Evolutionary conservation across 768 basidiomycete species (phyloP).

Genomic region (Russula griseocarnosa): DNA sequence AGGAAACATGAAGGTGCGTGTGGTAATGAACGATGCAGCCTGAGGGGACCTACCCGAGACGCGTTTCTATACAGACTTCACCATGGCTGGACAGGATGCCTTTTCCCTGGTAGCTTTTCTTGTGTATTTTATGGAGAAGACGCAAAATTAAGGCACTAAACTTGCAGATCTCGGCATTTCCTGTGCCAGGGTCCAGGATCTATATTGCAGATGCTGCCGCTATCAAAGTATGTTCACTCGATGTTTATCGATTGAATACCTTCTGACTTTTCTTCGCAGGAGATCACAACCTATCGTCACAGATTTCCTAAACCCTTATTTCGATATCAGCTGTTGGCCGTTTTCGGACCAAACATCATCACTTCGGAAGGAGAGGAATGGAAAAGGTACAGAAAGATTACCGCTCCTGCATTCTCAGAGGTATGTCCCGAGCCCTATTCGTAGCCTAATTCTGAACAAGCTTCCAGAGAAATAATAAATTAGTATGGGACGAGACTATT

Average conservation of each 20-base stretch:
- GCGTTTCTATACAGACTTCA: constrained; percentile 7
- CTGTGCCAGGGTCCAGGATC: not conserved
- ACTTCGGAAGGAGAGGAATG: constrained; percentile 60
- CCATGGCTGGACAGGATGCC: constrained; percentile 15
- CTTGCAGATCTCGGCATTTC: constrained; percentile 6
- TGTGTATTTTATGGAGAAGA: too few species aligned
- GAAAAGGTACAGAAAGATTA: constrained; percentile 60
- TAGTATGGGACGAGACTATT: constrained; percentile 41
- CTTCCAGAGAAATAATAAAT: constrained; percentile 36
- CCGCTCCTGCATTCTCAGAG: constrained; percentile 61
- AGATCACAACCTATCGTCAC: constrained; percentile 45
- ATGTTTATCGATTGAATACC: not conserved
- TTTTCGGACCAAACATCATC: constrained; percentile 61
- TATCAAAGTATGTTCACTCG: constrained; percentile 15
- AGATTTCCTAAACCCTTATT: constrained; percentile 56
- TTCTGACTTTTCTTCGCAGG: constrained; percentile 35
- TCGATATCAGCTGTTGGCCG: constrained; percentile 43
- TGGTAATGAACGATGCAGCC: not conserved
- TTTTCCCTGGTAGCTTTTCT: not conserved
- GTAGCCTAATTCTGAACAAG: not conserved
- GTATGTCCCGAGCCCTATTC: constrained; percentile 32
- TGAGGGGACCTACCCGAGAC: not conserved
- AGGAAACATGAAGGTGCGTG: constrained; percentile 10
- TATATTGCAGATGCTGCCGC: constrained; percentile 21
- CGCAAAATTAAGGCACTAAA: not conserved